Evolutionary conservation across 768 basidiomycete genomes (phyloP), one percentile per base, ranked within the genome.

Genomic region (Cyclocybe aegerita): DNA sequence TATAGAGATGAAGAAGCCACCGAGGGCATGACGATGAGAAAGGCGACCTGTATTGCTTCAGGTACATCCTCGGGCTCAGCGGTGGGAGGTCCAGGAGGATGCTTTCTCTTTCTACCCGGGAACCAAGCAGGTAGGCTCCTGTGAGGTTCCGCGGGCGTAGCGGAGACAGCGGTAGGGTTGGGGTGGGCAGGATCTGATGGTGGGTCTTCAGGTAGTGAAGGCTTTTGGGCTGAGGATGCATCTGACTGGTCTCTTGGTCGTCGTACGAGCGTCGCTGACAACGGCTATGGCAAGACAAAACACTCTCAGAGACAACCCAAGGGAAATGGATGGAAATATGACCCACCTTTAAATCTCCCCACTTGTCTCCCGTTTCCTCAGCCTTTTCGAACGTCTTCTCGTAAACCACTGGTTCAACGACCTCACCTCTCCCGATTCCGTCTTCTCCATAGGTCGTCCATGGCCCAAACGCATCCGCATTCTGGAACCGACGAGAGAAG

Each of bases 1-100:
- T 46, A 41, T 12, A 34, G 2, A 23, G 31, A 41, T 37, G 35
- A 39, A 30, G 31, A 2, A 16, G 31, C 52, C 1, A 45, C 60
- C 7, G 61, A 60, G 6, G 80, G 80, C 78, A 81, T 80, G 9
- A 63, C 65, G 36, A 82, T 70, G 65, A 81, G 61, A 33, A 80
- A 68, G 0, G 70, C 71, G 14, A 81, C 62, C 42, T 76, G 69
- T 12, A 69, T 52, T 9, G 55, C 52, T 32, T 60, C 55, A 0
- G 56, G 52, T 10, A 56, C 38, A 17, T 44, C 45, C 33, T 50
- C 42, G 10, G 37, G 38, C 4, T 23, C 10, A 9, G 50, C 35
- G 31, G 12, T 15, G 14, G 35, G 23, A n/a, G 38, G 32, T 15
- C 54, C 43, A 30, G 34, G 31, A 23, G 31, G n/a, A 14, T 49